These are phyloP conservation scores for Themeda triandra DNA, from an alignment of 176 grass and related monocot genomes.

Conservation along the genomic window DNA sequence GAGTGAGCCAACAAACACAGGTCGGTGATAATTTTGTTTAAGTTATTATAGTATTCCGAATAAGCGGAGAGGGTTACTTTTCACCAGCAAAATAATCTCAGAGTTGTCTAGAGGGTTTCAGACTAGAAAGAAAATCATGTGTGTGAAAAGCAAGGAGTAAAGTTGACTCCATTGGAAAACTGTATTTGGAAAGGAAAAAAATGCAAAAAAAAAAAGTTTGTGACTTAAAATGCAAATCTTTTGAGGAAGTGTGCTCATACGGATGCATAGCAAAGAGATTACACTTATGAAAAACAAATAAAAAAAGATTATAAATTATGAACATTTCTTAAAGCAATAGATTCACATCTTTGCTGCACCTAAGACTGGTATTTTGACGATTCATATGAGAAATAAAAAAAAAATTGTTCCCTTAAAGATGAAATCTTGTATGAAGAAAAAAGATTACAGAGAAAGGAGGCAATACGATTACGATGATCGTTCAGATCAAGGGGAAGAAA, in stretches of 20 bases:
- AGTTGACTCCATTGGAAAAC: not conserved
- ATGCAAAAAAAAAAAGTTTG: no score
- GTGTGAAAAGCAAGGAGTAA: not conserved
- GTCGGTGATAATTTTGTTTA: not conserved
- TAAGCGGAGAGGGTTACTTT: not conserved
- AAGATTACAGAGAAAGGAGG: not conserved
- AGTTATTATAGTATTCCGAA: constrained; percentile 3
- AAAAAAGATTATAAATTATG: not conserved
- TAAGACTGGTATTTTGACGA: not conserved
- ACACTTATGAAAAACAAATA: not conserved
- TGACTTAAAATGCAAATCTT: not conserved
- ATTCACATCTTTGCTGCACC: not conserved
- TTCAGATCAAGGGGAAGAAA: not conserved
- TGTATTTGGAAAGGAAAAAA: not conserved
- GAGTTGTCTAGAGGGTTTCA: not conserved
- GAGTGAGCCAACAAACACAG: not conserved
- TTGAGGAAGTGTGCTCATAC: not conserved
- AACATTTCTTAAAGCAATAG: not conserved
- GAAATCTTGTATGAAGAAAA: not conserved
- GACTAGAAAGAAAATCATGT: not conserved
- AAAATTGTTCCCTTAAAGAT: not conserved
- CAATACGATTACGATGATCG: not conserved
- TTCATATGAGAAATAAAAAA: not conserved
- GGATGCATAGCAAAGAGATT: not conserved
- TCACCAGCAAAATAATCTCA: not conserved